Evolutionary conservation across 176 grass and related monocot genomes (phyloP).

Genomic region (Eragrostis nindensis): DNA sequence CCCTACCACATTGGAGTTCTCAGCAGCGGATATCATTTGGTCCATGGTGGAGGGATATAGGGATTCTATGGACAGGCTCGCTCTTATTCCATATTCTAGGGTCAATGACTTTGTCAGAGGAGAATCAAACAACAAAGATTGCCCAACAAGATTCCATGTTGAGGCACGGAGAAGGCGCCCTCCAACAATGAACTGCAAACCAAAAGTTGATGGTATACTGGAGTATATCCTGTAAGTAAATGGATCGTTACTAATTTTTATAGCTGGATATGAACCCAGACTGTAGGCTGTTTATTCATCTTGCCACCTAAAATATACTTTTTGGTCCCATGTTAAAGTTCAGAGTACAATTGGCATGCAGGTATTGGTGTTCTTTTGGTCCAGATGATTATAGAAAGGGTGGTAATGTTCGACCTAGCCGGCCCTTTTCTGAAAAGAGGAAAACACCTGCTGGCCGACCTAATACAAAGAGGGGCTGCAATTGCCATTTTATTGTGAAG

Average conservation of each 20-base stretch:
- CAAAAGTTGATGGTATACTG: conserved; percentile 97
- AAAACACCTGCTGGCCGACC: conserved; percentile 92
- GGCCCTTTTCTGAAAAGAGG: conserved; percentile 63
- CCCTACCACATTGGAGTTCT: conserved; percentile 78
- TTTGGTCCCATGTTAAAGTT: conserved; percentile 27
- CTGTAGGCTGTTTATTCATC: conserved; percentile 20
- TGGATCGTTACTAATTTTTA: conserved; percentile 2
- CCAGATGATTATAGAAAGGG: conserved; percentile 93
- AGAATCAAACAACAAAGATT: conserved; percentile 87
- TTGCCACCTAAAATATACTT: conserved; percentile 3
- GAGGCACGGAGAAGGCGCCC: conserved; percentile 81
- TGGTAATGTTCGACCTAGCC: conserved; percentile 73
- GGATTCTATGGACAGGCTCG: conserved; percentile 90
- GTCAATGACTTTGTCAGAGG: conserved; percentile 89
- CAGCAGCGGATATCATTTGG: conserved; percentile 83
- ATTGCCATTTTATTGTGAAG: conserved; percentile 99
- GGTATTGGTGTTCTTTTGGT: conserved; percentile 99
- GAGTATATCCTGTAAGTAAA: conserved; percentile 96
- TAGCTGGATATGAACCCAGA: not conserved
- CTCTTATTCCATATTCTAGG: conserved; percentile 87
- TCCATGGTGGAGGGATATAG: conserved; percentile 93
- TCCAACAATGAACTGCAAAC: conserved; percentile 70
- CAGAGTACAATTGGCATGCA: conserved; percentile 40
- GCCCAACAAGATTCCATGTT: conserved; percentile 85
- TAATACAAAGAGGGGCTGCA: conserved; percentile 96